A percentile compares a stretch with the other conserved stretches of the same genome.
These are phyloP conservation scores for Alternaria ethzedia DNA, from an alignment of 2,329 filamentous ascomycete genomes.

Conservation along the genomic window DNA sequence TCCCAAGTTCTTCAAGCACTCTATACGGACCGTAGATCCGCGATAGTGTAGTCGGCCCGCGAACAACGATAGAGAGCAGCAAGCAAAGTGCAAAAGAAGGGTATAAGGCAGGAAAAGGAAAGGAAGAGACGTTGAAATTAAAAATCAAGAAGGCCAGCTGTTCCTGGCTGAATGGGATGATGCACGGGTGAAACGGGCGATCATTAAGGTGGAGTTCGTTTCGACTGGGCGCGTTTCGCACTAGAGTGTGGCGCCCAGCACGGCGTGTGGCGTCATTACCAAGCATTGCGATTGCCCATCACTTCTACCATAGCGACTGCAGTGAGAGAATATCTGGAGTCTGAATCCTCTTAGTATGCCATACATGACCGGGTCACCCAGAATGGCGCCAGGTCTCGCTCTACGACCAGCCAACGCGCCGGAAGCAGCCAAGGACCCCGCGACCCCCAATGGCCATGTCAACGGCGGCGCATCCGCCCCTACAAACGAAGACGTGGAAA, in stretches of 20 bases:
- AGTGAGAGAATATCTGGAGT: not conserved
- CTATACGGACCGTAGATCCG: conserved; percentile 32
- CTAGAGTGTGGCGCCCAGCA: conserved; percentile 26
- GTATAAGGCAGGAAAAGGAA: conserved; percentile 13
- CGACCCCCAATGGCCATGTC: conserved; percentile 4
- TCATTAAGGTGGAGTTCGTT: conserved; percentile 30
- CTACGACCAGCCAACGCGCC: conserved; percentile 28
- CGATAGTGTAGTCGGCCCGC: conserved; percentile 24
- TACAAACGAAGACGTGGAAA: conserved; percentile 16
- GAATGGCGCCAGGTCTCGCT: conserved; percentile 32
- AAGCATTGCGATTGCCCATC: not conserved
- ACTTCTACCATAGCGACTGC: not conserved
- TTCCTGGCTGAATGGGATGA: conserved; percentile 32
- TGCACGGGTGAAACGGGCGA: conserved; percentile 46
- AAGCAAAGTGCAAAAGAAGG: not conserved
- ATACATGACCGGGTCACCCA: conserved; percentile 26
- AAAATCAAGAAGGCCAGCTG: conserved; percentile 40
- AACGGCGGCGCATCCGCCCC: not conserved
- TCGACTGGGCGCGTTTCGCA: conserved; percentile 27
- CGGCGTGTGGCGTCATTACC: conserved; percentile 1
- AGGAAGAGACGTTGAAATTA: conserved; percentile 14
- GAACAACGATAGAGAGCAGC: conserved; percentile 15
- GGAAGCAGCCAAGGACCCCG: conserved; percentile 7
- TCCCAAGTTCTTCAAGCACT: conserved; percentile 20
- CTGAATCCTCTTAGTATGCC: conserved; percentile 25